Evolutionary conservation across 768 basidiomycete species (phyloP).

Genomic region (Mycena olivaceomarginata): DNA sequence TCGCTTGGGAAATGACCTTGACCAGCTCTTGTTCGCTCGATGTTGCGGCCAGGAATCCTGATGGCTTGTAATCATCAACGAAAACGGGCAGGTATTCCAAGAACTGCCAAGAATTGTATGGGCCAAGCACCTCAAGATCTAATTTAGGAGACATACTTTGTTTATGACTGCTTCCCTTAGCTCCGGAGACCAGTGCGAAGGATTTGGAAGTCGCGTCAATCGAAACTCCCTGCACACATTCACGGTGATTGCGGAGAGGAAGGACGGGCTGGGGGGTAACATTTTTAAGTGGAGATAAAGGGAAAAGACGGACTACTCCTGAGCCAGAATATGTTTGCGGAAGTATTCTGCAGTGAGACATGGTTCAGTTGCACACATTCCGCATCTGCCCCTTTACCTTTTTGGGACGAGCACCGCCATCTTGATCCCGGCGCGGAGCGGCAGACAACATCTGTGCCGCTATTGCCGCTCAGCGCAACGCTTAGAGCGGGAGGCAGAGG

Average conservation of each 20-base stretch:
- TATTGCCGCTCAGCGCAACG: too few relatives aligned
- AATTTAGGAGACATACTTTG: background rate
- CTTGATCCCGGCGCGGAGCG: too few relatives aligned
- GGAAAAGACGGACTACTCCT: background rate
- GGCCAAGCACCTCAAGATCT: background rate
- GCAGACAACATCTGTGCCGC: too few relatives aligned
- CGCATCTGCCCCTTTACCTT: too few relatives aligned
- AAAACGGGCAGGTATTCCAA: constrained; percentile 1
- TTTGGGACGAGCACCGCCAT: too few relatives aligned
- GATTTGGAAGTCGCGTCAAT: background rate
- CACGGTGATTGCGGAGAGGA: background rate
- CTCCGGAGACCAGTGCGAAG: background rate
- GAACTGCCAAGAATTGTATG: constrained; percentile 7
- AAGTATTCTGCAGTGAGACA: constrained; percentile 6
- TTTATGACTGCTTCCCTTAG: background rate
- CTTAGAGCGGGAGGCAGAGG: too few relatives aligned
- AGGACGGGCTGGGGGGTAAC: background rate
- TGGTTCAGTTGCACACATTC: too few relatives aligned
- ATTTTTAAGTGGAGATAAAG: background rate
- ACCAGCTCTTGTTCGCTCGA: background rate
- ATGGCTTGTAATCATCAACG: background rate
- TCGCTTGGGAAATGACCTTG: background rate
- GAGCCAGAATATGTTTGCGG: background rate
- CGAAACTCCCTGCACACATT: background rate
- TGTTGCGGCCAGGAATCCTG: background rate